A percentile compares a stretch with the other conserved stretches of the same genome.
Evolutionary conservation across 805 yeast genomes (phyloP).

Genomic region (Candida boidinii): DNA sequence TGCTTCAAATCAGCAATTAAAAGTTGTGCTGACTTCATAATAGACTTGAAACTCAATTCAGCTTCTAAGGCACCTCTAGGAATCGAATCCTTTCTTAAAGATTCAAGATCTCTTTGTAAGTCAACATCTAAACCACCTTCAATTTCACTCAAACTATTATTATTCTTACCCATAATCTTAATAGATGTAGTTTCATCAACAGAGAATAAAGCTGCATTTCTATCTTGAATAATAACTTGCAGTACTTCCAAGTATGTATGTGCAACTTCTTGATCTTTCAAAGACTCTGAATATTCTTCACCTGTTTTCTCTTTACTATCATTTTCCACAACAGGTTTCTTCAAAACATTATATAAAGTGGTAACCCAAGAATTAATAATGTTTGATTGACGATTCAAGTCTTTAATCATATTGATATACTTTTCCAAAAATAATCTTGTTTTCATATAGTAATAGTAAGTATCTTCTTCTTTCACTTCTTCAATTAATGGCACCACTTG

Average conservation of each 20-base stretch:
- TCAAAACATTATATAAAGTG: conserved; percentile 32
- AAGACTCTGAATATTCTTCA: conserved; percentile 68
- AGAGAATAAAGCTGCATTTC: conserved; percentile 28
- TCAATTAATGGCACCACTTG: background rate
- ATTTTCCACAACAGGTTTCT: conserved; percentile 32
- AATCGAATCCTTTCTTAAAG: too few relatives aligned
- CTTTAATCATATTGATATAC: conserved; percentile 15
- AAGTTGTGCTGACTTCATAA: conserved; percentile 16
- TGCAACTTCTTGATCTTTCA: conserved; percentile 68
- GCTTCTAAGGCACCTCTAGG: conserved; percentile 25
- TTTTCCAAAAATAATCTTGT: conserved; percentile 17
- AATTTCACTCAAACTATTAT: conserved; percentile 5
- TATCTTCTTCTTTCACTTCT: background rate
- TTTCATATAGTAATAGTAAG: conserved; percentile 12
- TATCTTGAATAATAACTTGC: conserved; percentile 36
- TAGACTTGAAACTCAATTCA: conserved; percentile 17
- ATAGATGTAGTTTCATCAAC: conserved; percentile 10
- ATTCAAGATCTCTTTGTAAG: conserved; percentile 19
- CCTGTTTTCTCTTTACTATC: conserved; percentile 36
- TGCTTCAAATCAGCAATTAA: conserved; percentile 17
- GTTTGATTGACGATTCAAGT: conserved; percentile 44
- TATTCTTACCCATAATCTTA: too few relatives aligned
- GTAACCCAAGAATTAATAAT: conserved; percentile 44
- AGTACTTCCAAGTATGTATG: conserved; percentile 49
- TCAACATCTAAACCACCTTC: conserved; percentile 7